phyloP scores from a whole-genome alignment of 176 grass and related monocot species.

The Tuctoria greenei region DNA sequence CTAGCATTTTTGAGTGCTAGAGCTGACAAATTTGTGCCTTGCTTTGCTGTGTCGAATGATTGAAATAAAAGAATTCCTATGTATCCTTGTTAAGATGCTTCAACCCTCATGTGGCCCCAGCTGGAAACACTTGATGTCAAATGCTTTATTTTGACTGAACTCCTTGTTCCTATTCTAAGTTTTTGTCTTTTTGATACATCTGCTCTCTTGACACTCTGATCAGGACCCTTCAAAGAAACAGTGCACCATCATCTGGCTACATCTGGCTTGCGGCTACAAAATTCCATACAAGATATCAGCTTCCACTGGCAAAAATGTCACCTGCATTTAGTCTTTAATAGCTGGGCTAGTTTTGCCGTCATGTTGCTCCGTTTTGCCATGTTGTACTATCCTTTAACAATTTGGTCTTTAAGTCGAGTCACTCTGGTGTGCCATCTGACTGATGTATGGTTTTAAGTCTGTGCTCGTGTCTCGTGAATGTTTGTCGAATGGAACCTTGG shows the following conservation, averaged over 20 bases:
- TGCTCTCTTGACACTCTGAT: background rate
- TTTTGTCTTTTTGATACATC: background rate
- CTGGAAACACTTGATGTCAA: background rate
- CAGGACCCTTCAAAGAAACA: background rate
- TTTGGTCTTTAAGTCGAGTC: background rate
- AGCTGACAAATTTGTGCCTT: background rate
- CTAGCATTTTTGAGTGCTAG: background rate
- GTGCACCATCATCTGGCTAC: background rate
- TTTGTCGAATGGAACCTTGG: background rate
- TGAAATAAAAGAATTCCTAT: background rate
- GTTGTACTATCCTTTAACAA: background rate
- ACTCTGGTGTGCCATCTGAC: background rate
- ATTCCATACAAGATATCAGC: background rate
- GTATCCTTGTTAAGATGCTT: background rate
- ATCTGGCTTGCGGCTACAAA: background rate
- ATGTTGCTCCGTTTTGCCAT: background rate
- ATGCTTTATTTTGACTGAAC: background rate
- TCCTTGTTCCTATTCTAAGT: background rate
- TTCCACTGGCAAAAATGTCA: background rate
- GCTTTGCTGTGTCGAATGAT: background rate
- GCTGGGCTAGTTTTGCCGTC: background rate
- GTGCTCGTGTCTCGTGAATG: background rate
- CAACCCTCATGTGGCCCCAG: background rate
- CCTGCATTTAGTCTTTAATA: background rate
- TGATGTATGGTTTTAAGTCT: background rate